Conservation (phyloP, 345 rosid genomes). For the Reutealis trisperma region DNA sequence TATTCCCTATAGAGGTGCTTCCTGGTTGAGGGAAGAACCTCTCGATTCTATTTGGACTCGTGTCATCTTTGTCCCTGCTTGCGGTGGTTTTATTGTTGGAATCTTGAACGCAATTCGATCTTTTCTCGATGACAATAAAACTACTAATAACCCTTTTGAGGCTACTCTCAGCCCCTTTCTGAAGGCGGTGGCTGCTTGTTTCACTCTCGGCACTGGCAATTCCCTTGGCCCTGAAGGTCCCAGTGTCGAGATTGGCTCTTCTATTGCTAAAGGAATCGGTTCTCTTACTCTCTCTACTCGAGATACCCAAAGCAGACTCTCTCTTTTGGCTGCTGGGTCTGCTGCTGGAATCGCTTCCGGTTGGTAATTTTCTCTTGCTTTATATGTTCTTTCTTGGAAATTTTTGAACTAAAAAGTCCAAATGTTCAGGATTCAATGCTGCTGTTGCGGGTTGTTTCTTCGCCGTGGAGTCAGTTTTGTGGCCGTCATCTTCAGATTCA, state of each 20-base stretch:
- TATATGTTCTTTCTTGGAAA: too few species aligned
- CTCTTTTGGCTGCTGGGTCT: constrained; percentile 89
- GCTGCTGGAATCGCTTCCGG: constrained; percentile 95
- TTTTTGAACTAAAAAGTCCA: neutral
- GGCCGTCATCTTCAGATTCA: constrained; percentile 72
- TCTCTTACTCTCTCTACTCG: constrained; percentile 38
- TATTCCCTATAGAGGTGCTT: constrained; percentile 78
- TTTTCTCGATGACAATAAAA: constrained; percentile 12
- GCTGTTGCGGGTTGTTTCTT: constrained; percentile 98
- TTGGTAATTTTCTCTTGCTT: constrained; percentile 25
- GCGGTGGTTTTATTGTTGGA: constrained; percentile 74
- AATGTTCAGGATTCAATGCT: constrained; percentile 74
- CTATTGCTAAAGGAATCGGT: constrained; percentile 68
- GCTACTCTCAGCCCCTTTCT: constrained; percentile 58
- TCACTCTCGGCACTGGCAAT: constrained; percentile 91
- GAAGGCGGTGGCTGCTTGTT: constrained; percentile 76
- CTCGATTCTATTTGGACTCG: constrained; percentile 57
- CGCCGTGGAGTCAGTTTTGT: constrained; percentile 86
- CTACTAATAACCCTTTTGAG: constrained; percentile 10
- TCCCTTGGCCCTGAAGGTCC: constrained; percentile 98
- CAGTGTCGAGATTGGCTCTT: constrained; percentile 86
- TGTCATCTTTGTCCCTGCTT: constrained; percentile 66
- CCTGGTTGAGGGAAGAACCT: constrained; percentile 79
- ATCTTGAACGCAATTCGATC: constrained; percentile 48
- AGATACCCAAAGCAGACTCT: constrained; percentile 46